These are phyloP conservation scores for Capronia americana DNA, from an alignment of 2,329 filamentous ascomycete species.

Conservation along the genomic window DNA sequence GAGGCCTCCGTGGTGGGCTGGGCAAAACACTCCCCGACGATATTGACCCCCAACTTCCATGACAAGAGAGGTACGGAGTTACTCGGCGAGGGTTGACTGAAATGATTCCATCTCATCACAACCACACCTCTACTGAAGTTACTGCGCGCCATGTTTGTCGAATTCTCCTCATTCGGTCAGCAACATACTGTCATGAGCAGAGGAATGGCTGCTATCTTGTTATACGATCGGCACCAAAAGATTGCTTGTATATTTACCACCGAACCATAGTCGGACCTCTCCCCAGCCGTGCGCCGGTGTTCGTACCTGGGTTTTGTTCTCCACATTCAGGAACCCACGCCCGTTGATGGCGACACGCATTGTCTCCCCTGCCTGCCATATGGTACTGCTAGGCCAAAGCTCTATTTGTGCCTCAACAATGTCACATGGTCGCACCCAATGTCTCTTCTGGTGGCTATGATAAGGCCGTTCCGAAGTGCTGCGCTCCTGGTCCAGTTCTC, in stretches of 20 bases:
- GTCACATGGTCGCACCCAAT: slow-evolving; percentile 16
- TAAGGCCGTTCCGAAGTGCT: slow-evolving; percentile 15
- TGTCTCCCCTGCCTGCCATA: slow-evolving; percentile 16
- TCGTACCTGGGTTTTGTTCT: slow-evolving; percentile 16
- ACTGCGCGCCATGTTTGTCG: no score
- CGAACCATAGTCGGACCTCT: slow-evolving; percentile 12
- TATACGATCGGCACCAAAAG: slow-evolving; percentile 9
- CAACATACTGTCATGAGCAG: no score
- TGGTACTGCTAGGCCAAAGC: slow-evolving; percentile 14
- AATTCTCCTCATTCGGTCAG: no score
- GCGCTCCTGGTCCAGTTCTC: slow-evolving; percentile 8
- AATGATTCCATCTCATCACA: no score
- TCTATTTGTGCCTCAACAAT: slow-evolving; percentile 13
- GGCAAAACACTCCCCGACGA: no score
- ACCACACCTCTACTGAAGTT: no score
- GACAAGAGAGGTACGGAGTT: no score
- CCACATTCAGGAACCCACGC: slow-evolving; percentile 7
- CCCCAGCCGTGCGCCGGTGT: slow-evolving; percentile 13
- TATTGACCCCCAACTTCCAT: no score
- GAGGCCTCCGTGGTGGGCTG: no score
- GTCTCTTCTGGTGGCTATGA: slow-evolving; percentile 16
- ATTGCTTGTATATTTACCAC: slow-evolving; percentile 10
- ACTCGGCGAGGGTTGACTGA: no score
- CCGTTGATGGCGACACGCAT: slow-evolving; percentile 15
- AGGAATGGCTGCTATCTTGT: not conserved